These are phyloP conservation scores for Cafeteria roenbergensis DNA, from an alignment of 108 stramenopile species.

Conservation along the genomic window DNA sequence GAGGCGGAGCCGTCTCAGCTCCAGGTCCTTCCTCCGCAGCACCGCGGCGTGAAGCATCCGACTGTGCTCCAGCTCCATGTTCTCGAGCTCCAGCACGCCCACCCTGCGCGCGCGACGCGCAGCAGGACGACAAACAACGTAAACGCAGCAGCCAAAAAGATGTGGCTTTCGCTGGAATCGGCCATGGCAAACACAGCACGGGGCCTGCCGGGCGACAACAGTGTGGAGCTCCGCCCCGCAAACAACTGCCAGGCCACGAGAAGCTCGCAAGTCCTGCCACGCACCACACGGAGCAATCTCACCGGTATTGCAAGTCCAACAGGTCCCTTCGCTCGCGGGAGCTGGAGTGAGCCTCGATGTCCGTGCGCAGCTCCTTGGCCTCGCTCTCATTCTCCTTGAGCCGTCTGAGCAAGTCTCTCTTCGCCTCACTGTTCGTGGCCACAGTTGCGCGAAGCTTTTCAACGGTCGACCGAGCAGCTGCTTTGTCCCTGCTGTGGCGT, in stretches of 20 bases:
- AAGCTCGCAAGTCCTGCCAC: no score
- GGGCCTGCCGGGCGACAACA: no score
- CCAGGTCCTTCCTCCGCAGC: slow-evolving; percentile 38
- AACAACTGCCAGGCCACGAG: no score
- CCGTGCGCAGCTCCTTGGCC: slow-evolving; percentile 20
- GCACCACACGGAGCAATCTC: no score
- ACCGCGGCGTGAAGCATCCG: slow-evolving; percentile 36
- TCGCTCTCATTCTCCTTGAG: slow-evolving; percentile 39
- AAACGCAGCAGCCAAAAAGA: no score
- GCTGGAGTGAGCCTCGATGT: slow-evolving; percentile 21
- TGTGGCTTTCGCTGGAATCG: no score
- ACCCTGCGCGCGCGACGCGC: slow-evolving; percentile 23
- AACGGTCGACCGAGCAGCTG: slow-evolving; percentile 34
- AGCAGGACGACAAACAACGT: neutral
- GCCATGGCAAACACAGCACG: no score
- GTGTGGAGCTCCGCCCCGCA: no score
- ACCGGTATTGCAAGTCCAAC: slow-evolving; percentile 45
- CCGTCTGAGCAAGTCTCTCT: slow-evolving; percentile 30
- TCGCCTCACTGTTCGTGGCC: slow-evolving; percentile 37
- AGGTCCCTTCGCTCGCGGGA: slow-evolving; percentile 36
- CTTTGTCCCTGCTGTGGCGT: slow-evolving; percentile 12
- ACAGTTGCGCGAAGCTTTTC: slow-evolving; percentile 40
- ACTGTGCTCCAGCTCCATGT: slow-evolving; percentile 49
- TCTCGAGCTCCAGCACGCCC: slow-evolving; percentile 49
- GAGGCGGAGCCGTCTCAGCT: slow-evolving; percentile 33